phyloP scores from a whole-genome alignment of 2,329 filamentous ascomycete genomes.

The Coniochaeta sp. region DNA sequence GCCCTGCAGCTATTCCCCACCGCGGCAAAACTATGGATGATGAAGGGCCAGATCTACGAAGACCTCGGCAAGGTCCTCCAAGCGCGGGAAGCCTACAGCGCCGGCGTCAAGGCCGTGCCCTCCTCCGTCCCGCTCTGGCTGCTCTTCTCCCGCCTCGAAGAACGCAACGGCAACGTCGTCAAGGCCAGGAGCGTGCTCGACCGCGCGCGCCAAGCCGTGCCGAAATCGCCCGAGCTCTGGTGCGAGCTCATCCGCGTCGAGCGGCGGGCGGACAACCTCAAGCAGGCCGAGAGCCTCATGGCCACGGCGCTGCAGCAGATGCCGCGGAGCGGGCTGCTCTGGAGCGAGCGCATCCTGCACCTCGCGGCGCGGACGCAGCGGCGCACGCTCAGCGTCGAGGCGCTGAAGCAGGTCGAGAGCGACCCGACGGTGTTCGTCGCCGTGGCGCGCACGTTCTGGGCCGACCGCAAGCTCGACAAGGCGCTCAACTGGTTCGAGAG shows the following conservation, averaged over 20 bases:
- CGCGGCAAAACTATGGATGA: conserved; percentile 90
- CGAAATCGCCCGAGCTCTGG: conserved; percentile 80
- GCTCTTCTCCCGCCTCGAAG: conserved; percentile 80
- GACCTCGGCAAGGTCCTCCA: conserved; percentile 70
- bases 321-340: conserved; percentile 78
- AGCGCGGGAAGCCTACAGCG: conserved; percentile 82
- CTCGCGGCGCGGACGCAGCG: conserved; percentile 87
- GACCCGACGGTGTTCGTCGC: conserved; percentile 85
- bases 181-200: conserved; percentile 94
- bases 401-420: conserved; percentile 94
- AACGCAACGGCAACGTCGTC: conserved; percentile 73
- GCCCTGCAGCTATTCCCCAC: conserved; percentile 81
- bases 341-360: conserved; percentile 93
- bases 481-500: conserved; percentile 97
- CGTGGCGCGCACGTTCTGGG: conserved; percentile 94
- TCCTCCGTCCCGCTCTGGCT: conserved; percentile 85
- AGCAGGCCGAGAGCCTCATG: conserved; percentile 87
- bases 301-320: conserved; percentile 88
- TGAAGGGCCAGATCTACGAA: conserved; percentile 98
- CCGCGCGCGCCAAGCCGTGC: conserved; percentile 78
- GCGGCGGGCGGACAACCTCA: conserved; percentile 73
- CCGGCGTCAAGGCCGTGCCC: conserved; percentile 80
- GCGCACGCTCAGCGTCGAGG: conserved; percentile 84
- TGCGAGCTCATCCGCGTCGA: conserved; percentile 92
- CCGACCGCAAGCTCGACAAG: conserved; percentile 84